Percentiles rank a stretch among this genome's conserved stretches.
These are phyloP conservation scores for Lactifluus hygrophoroides DNA, from an alignment of 768 basidiomycete genomes.

Conservation along the genomic window DNA sequence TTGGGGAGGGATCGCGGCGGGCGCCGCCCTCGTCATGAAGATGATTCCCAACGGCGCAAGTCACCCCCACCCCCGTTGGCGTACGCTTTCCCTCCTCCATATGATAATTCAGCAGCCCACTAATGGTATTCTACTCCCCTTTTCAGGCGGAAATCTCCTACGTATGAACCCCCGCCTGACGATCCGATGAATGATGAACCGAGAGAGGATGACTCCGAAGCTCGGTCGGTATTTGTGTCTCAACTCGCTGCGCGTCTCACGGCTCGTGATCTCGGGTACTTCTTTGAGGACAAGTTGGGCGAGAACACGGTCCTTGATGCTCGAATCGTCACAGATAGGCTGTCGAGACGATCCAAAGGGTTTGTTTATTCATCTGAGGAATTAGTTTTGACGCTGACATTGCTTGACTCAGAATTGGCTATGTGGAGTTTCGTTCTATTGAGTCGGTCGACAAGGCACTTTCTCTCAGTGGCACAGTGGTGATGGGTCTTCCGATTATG, in stretches of 20 bases:
- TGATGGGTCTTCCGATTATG: constrained; percentile 97
- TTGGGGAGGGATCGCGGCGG: constrained; percentile 35
- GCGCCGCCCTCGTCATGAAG: constrained; percentile 35
- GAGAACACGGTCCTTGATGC: constrained; percentile 93
- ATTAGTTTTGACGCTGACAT: not conserved
- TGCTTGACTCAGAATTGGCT: constrained; percentile 59
- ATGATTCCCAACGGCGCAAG: constrained; percentile 28
- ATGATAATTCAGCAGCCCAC: constrained; percentile 2
- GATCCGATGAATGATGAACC: constrained; percentile 82
- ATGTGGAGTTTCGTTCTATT: constrained; percentile 91
- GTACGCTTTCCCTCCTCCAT: constrained; percentile 29
- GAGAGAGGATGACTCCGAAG: constrained; percentile 94
- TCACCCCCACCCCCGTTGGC: constrained; percentile 33
- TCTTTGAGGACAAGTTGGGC: constrained; percentile 96
- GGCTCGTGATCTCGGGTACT: constrained; percentile 94
- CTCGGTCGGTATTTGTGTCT: constrained; percentile 96
- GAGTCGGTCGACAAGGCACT: constrained; percentile 90
- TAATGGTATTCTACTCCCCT: not conserved
- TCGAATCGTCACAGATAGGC: constrained; percentile 89
- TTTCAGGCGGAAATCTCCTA: constrained; percentile 61
- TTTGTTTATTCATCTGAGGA: constrained; percentile 31
- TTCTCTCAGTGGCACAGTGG: constrained; percentile 83
- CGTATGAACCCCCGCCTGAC: constrained; percentile 54
- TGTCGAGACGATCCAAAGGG: constrained; percentile 98
- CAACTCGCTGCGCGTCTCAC: constrained; percentile 96